A percentile compares a stretch with the other conserved stretches of the same genome.
Conservation (phyloP, 495 filamentous ascomycete genomes). For the Penicillium pulvis region DNA sequence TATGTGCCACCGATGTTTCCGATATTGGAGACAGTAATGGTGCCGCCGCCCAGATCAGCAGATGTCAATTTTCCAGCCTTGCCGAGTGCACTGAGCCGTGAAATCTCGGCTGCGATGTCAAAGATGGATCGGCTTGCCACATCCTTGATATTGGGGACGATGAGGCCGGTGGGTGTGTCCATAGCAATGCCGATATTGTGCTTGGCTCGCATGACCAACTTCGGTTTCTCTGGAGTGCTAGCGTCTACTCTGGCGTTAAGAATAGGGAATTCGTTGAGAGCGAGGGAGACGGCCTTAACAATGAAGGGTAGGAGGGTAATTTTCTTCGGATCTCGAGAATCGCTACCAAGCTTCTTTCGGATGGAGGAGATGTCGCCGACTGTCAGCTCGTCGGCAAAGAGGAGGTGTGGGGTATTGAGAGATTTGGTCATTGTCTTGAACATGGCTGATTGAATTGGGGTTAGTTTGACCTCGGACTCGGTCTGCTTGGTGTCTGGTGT, state of each 20-base stretch:
- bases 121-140: constrained; percentile 73
- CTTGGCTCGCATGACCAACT: constrained; percentile 71
- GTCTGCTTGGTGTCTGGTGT: constrained; percentile 48
- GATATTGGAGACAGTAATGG: constrained; percentile 95
- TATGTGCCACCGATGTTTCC: constrained; percentile 96
- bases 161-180: constrained; percentile 85
- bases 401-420: constrained; percentile 87
- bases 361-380: constrained; percentile 70
- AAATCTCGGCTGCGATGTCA: constrained; percentile 74
- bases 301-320: constrained; percentile 92
- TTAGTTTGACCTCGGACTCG: constrained; percentile 68
- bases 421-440: constrained; percentile 98
- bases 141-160: constrained; percentile 94
- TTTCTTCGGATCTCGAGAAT: constrained; percentile 55
- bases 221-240: constrained; percentile 58
- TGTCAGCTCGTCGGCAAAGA: constrained; percentile 86
- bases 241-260: constrained; percentile 83
- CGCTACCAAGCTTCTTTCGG: constrained; percentile 58
- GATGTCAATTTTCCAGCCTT: constrained; percentile 71
- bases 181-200: constrained; percentile 98
- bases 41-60: constrained; percentile 80
- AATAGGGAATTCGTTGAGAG: constrained; percentile 77
- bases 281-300: constrained; percentile 88
- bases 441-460: constrained; percentile 85
- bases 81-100: constrained; percentile 71